Conservation (phyloP, 2,329 filamentous ascomycete species). For the Aspergillus persii region DNA sequence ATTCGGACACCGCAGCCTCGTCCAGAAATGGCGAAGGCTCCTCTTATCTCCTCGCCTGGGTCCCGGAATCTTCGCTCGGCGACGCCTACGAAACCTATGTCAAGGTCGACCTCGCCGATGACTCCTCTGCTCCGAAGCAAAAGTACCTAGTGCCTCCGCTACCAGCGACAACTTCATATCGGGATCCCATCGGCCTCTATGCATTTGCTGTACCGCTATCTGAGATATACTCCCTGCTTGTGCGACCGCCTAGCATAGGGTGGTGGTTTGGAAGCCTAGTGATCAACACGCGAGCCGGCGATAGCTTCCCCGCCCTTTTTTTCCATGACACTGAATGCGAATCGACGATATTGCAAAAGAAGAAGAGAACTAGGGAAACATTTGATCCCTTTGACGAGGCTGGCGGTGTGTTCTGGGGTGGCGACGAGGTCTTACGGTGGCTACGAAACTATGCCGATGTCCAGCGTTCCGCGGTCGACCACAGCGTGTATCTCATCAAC, state of each 20-base stretch:
- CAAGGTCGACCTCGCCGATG: slow-evolving; percentile 87
- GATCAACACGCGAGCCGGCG: slow-evolving; percentile 85
- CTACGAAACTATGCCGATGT: slow-evolving; percentile 78
- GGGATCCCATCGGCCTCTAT: slow-evolving; percentile 71
- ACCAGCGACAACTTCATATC: slow-evolving; percentile 76
- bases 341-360: slow-evolving; percentile 91
- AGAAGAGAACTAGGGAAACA: slow-evolving; percentile 74
- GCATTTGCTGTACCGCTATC: slow-evolving; percentile 88
- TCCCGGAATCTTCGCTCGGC: slow-evolving; percentile 84
- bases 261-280: slow-evolving; percentile 99
- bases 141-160: slow-evolving; percentile 89
- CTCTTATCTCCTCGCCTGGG: slow-evolving; percentile 85
- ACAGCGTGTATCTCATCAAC: slow-evolving; percentile 87
- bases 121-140: slow-evolving; percentile 76
- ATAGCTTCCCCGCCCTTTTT: slow-evolving; percentile 92
- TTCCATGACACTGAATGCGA: slow-evolving; percentile 98
- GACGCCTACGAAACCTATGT: slow-evolving; percentile 86
- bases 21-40: slow-evolving; percentile 53
- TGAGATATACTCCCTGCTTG: slow-evolving; percentile 84
- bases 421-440: slow-evolving; percentile 92
- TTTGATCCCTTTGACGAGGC: slow-evolving; percentile 88
- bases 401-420: slow-evolving; percentile 89
- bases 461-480: slow-evolving; percentile 80
- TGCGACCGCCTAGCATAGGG: slow-evolving; percentile 86
- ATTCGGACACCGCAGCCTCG: slow-evolving; percentile 35